Base-by-base conservation (phyloP, 1,284 basidiomycete species). In the Vanrija sp. region DNA sequence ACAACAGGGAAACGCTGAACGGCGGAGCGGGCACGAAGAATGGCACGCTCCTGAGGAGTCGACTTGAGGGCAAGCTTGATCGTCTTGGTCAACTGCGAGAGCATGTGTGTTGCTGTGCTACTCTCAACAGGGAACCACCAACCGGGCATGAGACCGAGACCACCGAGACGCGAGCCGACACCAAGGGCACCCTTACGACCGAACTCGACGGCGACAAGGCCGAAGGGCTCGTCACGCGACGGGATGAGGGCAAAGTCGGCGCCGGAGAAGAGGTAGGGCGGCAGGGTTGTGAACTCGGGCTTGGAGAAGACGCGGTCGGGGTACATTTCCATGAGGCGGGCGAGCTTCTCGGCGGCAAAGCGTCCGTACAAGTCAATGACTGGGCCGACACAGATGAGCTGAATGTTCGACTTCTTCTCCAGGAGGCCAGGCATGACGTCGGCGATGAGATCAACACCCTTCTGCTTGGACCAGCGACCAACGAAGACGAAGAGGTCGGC, bases 91-190 rank as follows among this genome's bases (percentile, higher is more conserved):
- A 94, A 77, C 72, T 95, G 91, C n/a, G 91, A 94, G 66, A 93
- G 79, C 89, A 95, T 90, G 77, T 95, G 91, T 42, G 84, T 85
- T 7, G 90, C 90, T 35, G 90, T 87, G 59, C 80, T 89, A 0
- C 88, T 92, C 77, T 95, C 91, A 44, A 95, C 91, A 53, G 90
- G 91, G 82, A 91, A 94, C 90, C 91, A 94, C 91, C 91, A 94
- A 79, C 91, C 91, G 68, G 91, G 91, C 91, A 95, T 95, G 62
- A 95, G 79, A 78, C 91, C 91, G 43, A 95, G 82, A 81, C 91
- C 91, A 75, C 91, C 91, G 25, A 94, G 82, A 70, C 91, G 87
- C 78, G 86, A 84, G 65, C 91, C 91, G 61, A 95, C 91, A 80
- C 91, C 91, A 51, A 95, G 82, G 57, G 91, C 91, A 81, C 91